phyloP scores from a whole-genome alignment of 2,329 filamentous ascomycete species.

The Hypoxylon sp. region DNA sequence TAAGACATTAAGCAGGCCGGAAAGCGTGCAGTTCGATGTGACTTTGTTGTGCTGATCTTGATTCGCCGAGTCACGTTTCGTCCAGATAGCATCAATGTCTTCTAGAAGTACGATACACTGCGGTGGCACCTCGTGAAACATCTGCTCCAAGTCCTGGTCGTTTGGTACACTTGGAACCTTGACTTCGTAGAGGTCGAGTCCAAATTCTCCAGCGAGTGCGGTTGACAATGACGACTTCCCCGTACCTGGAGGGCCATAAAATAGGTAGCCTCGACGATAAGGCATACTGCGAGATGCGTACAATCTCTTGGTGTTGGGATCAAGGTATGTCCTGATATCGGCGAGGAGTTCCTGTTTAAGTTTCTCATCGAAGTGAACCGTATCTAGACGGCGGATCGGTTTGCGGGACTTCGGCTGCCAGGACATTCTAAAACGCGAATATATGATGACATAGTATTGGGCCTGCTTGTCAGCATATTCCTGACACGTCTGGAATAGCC shows the following conservation, averaged over 20 bases:
- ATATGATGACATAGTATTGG: slow-evolving; percentile 65
- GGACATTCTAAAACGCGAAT: slow-evolving; percentile 60
- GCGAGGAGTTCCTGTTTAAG: slow-evolving; percentile 62
- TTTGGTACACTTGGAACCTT: slow-evolving; percentile 58
- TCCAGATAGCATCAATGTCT: slow-evolving; percentile 65
- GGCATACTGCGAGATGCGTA: slow-evolving; percentile 76
- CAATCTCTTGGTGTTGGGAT: slow-evolving; percentile 62
- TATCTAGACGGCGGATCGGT: slow-evolving; percentile 63
- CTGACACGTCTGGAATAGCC: slow-evolving; percentile 61
- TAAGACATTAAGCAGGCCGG: slow-evolving; percentile 72
- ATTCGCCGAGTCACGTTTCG: slow-evolving; percentile 55
- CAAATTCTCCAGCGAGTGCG: slow-evolving; percentile 64
- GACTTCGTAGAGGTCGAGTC: slow-evolving; percentile 66
- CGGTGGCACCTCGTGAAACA: slow-evolving; percentile 65
- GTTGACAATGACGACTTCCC: slow-evolving; percentile 62
- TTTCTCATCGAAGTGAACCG: slow-evolving; percentile 63
- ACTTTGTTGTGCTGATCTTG: slow-evolving; percentile 44
- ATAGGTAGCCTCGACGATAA: slow-evolving; percentile 64
- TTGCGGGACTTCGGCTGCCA: slow-evolving; percentile 65
- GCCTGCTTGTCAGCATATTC: slow-evolving; percentile 63
- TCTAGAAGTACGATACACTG: slow-evolving; percentile 69
- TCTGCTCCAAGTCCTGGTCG: slow-evolving; percentile 63
- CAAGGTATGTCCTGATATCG: slow-evolving; percentile 67
- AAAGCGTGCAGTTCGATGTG: slow-evolving; percentile 65
- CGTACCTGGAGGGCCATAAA: slow-evolving; percentile 52